Percentiles rank a stretch among this genome's conserved stretches.
These are phyloP conservation scores for Pisolithus albus DNA, from an alignment of 768 basidiomycete genomes.

Conservation along the genomic window DNA sequence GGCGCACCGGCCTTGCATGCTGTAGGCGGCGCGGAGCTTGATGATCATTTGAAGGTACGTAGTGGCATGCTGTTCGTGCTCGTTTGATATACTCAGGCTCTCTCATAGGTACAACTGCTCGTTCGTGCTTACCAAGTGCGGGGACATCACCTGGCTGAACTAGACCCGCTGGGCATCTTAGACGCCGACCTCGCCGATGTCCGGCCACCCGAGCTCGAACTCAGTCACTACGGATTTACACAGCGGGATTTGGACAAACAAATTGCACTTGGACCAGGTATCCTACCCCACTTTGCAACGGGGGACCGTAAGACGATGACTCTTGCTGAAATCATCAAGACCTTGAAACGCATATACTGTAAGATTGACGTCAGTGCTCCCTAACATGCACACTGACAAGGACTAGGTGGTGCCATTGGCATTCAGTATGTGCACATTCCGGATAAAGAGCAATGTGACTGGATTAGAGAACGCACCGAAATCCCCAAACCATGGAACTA, in stretches of 20 bases:
- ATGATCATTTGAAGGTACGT: conserved; percentile 89
- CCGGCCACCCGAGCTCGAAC: conserved; percentile 82
- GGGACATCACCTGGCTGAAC: conserved; percentile 91
- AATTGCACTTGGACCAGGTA: conserved; percentile 91
- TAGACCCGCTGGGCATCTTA: conserved; percentile 92
- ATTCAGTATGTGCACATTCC: conserved; percentile 95
- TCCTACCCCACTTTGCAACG: conserved; percentile 89
- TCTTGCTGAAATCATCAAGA: conserved; percentile 84
- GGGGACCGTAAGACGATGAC: conserved; percentile 84
- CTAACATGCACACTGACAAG: conserved; percentile 4
- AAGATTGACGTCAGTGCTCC: conserved; percentile 25
- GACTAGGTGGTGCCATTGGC: conserved; percentile 74
- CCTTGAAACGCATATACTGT: conserved; percentile 94
- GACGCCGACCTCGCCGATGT: conserved; percentile 78
- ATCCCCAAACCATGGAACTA: conserved; percentile 97
- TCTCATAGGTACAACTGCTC: conserved; percentile 82
- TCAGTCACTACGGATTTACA: conserved; percentile 92
- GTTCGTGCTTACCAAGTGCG: conserved; percentile 99
- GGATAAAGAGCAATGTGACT: conserved; percentile 98
- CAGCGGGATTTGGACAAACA: conserved; percentile 93
- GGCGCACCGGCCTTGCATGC: conserved; percentile 75
- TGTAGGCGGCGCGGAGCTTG: conserved; percentile 66
- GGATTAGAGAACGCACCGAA: conserved; percentile 96
- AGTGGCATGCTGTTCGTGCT: not conserved
- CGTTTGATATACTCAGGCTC: not conserved